Conservation (phyloP, 2,329 filamentous ascomycete genomes). For the Tolypocladium nubicola region DNA sequence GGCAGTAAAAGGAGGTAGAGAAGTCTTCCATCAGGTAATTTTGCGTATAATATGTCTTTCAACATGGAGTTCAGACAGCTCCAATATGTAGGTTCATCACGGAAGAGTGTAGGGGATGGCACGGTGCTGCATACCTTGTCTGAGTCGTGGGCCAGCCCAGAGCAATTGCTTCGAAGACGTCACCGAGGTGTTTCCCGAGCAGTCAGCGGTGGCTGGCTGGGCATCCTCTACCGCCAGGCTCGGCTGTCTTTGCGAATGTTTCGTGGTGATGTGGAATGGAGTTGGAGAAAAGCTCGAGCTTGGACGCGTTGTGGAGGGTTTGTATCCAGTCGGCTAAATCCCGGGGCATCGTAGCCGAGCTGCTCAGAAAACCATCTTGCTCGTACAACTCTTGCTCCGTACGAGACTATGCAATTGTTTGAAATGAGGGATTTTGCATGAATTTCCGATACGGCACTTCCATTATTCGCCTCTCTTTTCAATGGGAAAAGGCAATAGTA, state of each 20-base stretch:
- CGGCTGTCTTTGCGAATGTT: neutral
- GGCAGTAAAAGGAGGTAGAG: neutral
- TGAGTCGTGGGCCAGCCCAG: neutral
- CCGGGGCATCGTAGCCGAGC: neutral
- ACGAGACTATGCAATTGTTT: too few species aligned
- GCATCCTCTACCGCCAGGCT: neutral
- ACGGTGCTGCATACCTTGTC: conserved; percentile 10
- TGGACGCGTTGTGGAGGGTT: neutral
- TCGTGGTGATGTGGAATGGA: neutral
- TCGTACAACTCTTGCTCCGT: too few species aligned
- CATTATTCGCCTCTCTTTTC: too few species aligned
- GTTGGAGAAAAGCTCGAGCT: neutral
- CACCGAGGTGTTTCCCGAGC: neutral
- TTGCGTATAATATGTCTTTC: conserved; percentile 52
- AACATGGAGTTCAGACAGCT: conserved; percentile 64
- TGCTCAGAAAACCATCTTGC: too few species aligned
- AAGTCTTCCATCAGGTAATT: conserved; percentile 21
- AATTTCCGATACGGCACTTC: too few species aligned
- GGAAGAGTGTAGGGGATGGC: conserved; percentile 7
- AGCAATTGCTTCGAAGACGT: neutral
- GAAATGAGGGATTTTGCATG: too few species aligned
- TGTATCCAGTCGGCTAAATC: neutral
- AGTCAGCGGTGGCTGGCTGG: neutral
- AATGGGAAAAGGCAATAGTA: too few species aligned
- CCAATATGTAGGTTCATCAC: conserved; percentile 55